A percentile compares a stretch with the other conserved stretches of the same genome.
Conservation (phyloP, 441 rosid genomes). For the Erodium moschatum region DNA sequence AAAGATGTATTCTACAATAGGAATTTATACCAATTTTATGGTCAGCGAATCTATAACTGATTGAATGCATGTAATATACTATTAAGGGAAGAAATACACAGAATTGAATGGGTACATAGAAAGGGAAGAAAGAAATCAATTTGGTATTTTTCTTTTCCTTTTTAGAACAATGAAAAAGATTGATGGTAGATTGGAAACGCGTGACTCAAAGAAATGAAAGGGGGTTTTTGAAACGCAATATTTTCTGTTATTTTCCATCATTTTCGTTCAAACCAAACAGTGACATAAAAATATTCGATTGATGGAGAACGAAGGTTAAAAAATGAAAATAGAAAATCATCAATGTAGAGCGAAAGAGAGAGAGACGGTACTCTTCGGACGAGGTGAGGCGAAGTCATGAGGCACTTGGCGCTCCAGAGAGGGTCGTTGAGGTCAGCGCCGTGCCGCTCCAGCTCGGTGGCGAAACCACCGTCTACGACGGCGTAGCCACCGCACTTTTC, state of each 20-base stretch:
- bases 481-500: slow-evolving; percentile 62
- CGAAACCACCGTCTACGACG: slow-evolving; percentile 83
- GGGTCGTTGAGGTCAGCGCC: slow-evolving; percentile 86
- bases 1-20: too few relatives aligned
- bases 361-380: slow-evolving; percentile 45
- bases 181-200: background rate
- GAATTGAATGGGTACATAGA: too few relatives aligned
- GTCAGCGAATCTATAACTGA: background rate
- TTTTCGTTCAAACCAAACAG: background rate
- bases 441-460: slow-evolving; percentile 80
- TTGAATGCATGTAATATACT: background rate
- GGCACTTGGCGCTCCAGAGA: slow-evolving; percentile 92
- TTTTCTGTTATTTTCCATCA: background rate
- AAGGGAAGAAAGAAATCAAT: background rate
- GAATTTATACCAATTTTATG: background rate
- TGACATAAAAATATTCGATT: too few relatives aligned
- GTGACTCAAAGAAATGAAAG: background rate
- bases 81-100: too few relatives aligned
- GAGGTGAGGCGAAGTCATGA: slow-evolving; percentile 66
- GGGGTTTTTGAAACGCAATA: background rate
- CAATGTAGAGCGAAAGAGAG: background rate
- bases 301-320: background rate
- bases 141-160: background rate
- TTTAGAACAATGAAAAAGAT: background rate
- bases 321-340: background rate